Evolutionary conservation across 192 early-diverging fungal species (phyloP), one percentile per base, ranked within the genome.

Genomic region (Coemansia sp.): DNA sequence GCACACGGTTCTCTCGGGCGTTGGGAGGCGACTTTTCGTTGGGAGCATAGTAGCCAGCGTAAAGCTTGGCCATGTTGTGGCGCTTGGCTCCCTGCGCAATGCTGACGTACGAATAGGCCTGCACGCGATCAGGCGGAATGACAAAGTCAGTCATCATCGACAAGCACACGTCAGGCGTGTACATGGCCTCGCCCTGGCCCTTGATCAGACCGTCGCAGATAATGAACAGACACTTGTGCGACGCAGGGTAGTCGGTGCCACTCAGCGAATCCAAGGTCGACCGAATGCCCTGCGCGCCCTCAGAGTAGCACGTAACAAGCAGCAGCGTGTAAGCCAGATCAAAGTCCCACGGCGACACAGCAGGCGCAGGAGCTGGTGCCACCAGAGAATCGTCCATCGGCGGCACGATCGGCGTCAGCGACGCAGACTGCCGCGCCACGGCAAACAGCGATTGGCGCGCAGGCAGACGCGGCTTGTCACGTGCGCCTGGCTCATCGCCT

Each of bases 1-100:
- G 97, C 7, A 99, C 95, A 14, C 91, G 84, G 58, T 92, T 89
- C 22, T 93, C 97, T 52, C 87, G 84, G 52, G 87, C 83, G 63
- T 97, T 56, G 33, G 64, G 65, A 2, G 84, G 81, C 26, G 84
- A 88, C 56, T 81, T 80, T 15, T 87, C 84, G 27, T 80, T 83
- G n/a, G 87, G 88, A 37, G 79, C 91, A 74, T 97, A 98, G 50
- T 96, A 82, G 4, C 97, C 97, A 35, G 94, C 95, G 75, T 95
- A 99, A 14, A 99, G 88, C 79, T 98, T 98, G 69, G 83, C 97
- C 88, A 88, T 93, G 70, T 98, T 98, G 81, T 98, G 93, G 65
- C 92, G 89, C 69, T 93, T 94, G 46, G 74, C 63, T 9, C 95
- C 95, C 17, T 95, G 86, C 70, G 93, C 92, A 0, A 94, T 92